phyloP scores from a whole-genome alignment of 176 grass and related monocot genomes.

The Phyllostachys edulis region DNA sequence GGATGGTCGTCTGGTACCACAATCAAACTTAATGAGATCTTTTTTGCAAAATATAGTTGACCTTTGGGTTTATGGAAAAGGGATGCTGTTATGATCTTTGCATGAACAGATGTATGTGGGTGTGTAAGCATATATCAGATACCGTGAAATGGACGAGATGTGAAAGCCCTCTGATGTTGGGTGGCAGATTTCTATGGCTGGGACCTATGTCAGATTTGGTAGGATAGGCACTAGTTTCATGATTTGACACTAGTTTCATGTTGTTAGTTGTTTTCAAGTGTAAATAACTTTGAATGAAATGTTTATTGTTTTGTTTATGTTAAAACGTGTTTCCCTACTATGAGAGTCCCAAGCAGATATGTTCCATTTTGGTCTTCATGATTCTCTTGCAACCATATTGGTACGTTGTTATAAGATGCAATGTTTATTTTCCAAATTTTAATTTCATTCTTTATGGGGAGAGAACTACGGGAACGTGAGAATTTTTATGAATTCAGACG shows the following conservation, averaged over 20 bases:
- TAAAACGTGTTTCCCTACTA: not conserved
- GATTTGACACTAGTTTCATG: conserved; percentile 6
- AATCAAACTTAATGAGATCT: not conserved
- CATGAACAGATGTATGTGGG: not conserved
- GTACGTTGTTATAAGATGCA: not conserved
- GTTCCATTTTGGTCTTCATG: not conserved
- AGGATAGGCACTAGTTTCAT: not conserved
- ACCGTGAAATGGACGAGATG: not conserved
- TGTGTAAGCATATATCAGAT: not conserved
- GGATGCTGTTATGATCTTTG: not conserved
- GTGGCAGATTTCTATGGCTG: not conserved
- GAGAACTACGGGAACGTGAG: not conserved
- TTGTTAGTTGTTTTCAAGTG: not conserved
- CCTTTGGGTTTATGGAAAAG: not conserved
- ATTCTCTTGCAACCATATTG: not conserved
- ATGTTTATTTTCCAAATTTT: not conserved
- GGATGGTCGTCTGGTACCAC: not conserved
- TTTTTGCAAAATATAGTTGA: not conserved
- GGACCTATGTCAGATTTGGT: not conserved
- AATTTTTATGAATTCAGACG: not conserved
- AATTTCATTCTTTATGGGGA: not conserved
- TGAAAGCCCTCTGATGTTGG: not conserved
- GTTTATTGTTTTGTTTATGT: not conserved
- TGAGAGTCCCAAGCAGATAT: not conserved
- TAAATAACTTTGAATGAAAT: not conserved